Conservation (phyloP, 768 basidiomycete genomes). For the Termitomyces sp. region DNA sequence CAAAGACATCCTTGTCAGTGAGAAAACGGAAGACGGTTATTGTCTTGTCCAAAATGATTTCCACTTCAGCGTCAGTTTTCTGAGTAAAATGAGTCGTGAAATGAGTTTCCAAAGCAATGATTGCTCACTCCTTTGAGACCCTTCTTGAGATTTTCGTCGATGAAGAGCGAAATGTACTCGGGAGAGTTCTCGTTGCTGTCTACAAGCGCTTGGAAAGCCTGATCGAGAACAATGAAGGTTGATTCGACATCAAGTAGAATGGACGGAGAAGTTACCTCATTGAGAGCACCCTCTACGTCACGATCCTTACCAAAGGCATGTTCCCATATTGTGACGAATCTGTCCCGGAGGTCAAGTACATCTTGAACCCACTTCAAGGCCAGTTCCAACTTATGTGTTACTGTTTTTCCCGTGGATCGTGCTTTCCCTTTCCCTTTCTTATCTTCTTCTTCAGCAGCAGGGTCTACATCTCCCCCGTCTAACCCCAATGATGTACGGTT, state of each 20-base stretch:
- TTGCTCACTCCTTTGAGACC: constrained; percentile 86
- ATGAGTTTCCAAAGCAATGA: background rate
- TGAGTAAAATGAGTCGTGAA: constrained; percentile 27
- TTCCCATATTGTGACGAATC: constrained; percentile 75
- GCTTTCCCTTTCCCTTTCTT: constrained; percentile 49
- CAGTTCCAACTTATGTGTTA: constrained; percentile 45
- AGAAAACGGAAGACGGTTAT: constrained; percentile 95
- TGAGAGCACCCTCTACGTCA: constrained; percentile 75
- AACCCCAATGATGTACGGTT: constrained; percentile 57
- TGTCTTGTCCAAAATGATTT: constrained; percentile 88
- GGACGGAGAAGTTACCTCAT: constrained; percentile 58
- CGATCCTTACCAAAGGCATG: constrained; percentile 70
- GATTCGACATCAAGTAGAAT: background rate
- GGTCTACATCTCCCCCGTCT: constrained; percentile 33
- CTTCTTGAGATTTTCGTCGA: constrained; percentile 94
- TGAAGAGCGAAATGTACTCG: constrained; percentile 94
- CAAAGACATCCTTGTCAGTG: constrained; percentile 95
- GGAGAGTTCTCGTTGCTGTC: constrained; percentile 85
- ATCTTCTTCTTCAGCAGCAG: constrained; percentile 33
- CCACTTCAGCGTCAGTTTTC: constrained; percentile 96
- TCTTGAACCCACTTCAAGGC: constrained; percentile 94
- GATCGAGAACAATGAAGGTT: constrained; percentile 1
- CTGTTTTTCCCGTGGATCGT: constrained; percentile 35
- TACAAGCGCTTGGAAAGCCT: constrained; percentile 94
- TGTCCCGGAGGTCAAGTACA: constrained; percentile 88